Evolutionary conservation across 306 rosid species (phyloP).

Genomic region (Quercus cerris): DNA sequence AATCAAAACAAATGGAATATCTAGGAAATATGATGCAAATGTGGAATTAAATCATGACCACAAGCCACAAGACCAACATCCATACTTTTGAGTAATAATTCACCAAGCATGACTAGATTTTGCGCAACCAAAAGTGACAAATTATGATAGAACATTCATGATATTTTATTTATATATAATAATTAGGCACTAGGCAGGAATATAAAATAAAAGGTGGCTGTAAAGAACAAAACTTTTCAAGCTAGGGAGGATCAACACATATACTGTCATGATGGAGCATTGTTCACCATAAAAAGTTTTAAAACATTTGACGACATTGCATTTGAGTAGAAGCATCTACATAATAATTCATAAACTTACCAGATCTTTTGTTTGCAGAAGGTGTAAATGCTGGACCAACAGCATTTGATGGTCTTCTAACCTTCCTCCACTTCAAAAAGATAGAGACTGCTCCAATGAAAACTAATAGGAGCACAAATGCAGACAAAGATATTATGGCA

Average conservation of each 20-base stretch:
- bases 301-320: neutral
- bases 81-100: constrained; percentile 4
- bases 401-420: constrained; percentile 62
- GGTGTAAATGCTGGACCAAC: constrained; percentile 54
- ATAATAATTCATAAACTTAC: constrained; percentile 37
- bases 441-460: constrained; percentile 58
- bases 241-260: neutral
- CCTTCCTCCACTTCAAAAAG: constrained; percentile 65
- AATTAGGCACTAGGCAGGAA: neutral
- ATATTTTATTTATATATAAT: neutral
- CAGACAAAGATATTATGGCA: constrained; percentile 66
- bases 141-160: neutral
- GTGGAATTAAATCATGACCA: constrained; percentile 15
- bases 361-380: constrained; percentile 72
- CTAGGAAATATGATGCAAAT: constrained; percentile 12
- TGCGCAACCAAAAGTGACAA: neutral
- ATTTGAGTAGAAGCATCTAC: constrained; percentile 15
- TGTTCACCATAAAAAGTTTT: constrained; percentile 3
- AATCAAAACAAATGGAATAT: constrained; percentile 1
- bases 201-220: constrained; percentile 8
- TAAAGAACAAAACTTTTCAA: neutral
- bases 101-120: neutral
- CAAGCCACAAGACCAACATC: neutral
- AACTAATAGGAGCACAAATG: constrained; percentile 64
- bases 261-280: constrained; percentile 13